These are phyloP conservation scores for Gossypium stocksii DNA, from an alignment of 345 rosid genomes.

Conservation along the genomic window DNA sequence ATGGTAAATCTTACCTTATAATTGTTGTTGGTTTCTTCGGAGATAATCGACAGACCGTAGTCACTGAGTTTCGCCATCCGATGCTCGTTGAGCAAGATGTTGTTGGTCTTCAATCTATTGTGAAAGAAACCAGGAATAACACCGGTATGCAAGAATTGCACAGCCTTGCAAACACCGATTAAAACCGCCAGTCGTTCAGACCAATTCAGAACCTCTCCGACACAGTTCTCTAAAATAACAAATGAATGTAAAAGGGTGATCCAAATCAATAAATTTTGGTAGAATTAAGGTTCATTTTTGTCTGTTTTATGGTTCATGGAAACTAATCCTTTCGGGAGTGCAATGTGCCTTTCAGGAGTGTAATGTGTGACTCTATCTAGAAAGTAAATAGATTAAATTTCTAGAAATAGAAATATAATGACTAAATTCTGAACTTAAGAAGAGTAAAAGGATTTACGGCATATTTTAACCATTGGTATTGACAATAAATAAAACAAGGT, in stretches of 20 bases:
- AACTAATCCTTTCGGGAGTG: too few species aligned
- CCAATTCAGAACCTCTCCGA: slow-evolving; percentile 82
- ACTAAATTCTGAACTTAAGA: too few species aligned
- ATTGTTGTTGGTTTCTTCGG: slow-evolving; percentile 59
- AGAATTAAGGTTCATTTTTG: too few species aligned
- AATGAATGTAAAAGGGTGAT: neutral
- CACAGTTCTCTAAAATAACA: slow-evolving; percentile 41
- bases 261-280: neutral
- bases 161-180: slow-evolving; percentile 88
- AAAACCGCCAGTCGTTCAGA: slow-evolving; percentile 70
- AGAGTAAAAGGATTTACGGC: too few species aligned
- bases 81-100: slow-evolving; percentile 86
- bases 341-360: too few species aligned
- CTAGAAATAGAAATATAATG: too few species aligned
- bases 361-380: too few species aligned
- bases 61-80: slow-evolving; percentile 81
- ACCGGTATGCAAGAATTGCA: slow-evolving; percentile 85
- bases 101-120: slow-evolving; percentile 64
- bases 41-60: slow-evolving; percentile 75
- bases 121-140: slow-evolving; percentile 72
- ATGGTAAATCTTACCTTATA: slow-evolving; percentile 42
- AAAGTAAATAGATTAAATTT: too few species aligned
- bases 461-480: too few species aligned
- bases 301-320: too few species aligned
- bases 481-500: too few species aligned